phyloP scores from a whole-genome alignment of 208 protist species.

The Trypanosoma rangeli region DNA sequence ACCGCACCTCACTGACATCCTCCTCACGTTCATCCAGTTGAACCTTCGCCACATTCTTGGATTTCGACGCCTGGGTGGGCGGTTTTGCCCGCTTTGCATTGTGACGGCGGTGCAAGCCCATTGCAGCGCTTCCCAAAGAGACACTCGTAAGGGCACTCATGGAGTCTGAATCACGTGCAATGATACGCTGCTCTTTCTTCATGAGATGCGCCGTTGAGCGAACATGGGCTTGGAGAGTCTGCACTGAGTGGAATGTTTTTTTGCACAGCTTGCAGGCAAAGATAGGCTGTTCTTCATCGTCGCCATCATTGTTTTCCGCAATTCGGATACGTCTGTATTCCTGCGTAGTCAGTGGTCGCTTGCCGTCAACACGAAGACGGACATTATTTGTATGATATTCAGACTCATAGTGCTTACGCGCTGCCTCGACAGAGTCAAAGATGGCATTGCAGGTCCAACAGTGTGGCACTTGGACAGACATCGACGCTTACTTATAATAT shows the following conservation, averaged over 20 bases:
- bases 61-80: background rate
- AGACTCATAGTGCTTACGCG: constrained; percentile 75
- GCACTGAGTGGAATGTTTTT: constrained; percentile 87
- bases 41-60: constrained; percentile 42
- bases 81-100: constrained; percentile 63
- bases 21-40: constrained; percentile 70
- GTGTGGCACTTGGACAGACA: constrained; percentile 40
- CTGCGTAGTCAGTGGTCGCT: constrained; percentile 60
- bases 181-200: constrained; percentile 90
- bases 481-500: background rate
- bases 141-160: constrained; percentile 80
- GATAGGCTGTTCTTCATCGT: constrained; percentile 39
- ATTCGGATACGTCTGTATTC: constrained; percentile 46
- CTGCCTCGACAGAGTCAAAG: constrained; percentile 48
- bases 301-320: constrained; percentile 28
- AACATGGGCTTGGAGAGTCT: constrained; percentile 89
- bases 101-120: constrained; percentile 86
- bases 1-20: constrained; percentile 75
- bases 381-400: constrained; percentile 86
- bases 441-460: constrained; percentile 77
- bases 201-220: constrained; percentile 90
- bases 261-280: constrained; percentile 92
- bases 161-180: constrained; percentile 78
- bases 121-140: constrained; percentile 84
- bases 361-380: constrained; percentile 77